Evolutionary conservation across 768 basidiomycete genomes (phyloP).

Genomic region (Coprinopsis cinerea): DNA sequence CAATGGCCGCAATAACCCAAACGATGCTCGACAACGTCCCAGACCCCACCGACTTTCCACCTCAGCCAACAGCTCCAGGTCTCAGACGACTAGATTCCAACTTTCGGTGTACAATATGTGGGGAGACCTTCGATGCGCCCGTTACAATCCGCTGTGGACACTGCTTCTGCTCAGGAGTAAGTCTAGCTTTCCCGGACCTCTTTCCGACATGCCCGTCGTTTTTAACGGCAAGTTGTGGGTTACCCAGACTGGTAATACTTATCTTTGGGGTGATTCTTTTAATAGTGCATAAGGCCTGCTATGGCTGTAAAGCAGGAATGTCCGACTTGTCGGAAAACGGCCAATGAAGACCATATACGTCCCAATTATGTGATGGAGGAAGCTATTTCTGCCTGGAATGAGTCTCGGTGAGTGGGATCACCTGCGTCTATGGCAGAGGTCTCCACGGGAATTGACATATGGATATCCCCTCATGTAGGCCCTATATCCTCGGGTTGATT

Average conservation of each 20-base stretch:
- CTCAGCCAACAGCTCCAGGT: constrained; percentile 36
- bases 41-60: constrained; percentile 71
- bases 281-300: constrained; percentile 64
- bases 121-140: constrained; percentile 67
- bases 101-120: constrained; percentile 71
- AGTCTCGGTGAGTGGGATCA: constrained; percentile 50
- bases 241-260: no score
- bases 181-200: constrained; percentile 14
- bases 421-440: no score
- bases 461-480: constrained; percentile 23
- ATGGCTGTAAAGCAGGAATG: constrained; percentile 60
- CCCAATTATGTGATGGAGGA: constrained; percentile 69
- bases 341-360: constrained; percentile 58
- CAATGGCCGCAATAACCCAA: neutral
- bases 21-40: constrained; percentile 14
- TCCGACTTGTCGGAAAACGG: constrained; percentile 58
- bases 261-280: no score
- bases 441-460: no score
- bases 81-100: constrained; percentile 58
- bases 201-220: neutral
- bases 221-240: no score
- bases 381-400: constrained; percentile 63
- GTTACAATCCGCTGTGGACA: constrained; percentile 74
- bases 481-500: constrained; percentile 37
- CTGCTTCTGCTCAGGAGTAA: constrained; percentile 73